These are phyloP conservation scores for Cryptococcus sp. DNA, from an alignment of 1,284 basidiomycete species.

Conservation along the genomic window DNA sequence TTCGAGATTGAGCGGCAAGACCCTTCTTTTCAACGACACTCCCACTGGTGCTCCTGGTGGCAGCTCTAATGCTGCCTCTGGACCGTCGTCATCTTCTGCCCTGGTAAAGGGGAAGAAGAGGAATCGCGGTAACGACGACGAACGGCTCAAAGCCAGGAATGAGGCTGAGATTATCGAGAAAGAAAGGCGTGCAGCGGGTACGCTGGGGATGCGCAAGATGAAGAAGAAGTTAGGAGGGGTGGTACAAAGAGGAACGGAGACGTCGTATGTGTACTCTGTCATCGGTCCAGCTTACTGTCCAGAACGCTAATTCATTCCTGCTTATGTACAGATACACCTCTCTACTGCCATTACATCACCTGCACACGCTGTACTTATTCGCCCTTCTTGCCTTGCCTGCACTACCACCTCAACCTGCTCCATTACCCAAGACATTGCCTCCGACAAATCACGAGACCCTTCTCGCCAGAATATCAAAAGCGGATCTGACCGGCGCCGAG, in stretches of 20 bases:
- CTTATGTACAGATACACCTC: constrained; percentile 36
- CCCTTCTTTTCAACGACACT: constrained; percentile 20
- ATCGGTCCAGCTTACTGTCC: background rate
- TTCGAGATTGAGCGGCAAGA: constrained; percentile 39
- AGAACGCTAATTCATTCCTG: background rate
- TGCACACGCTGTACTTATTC: constrained; percentile 44
- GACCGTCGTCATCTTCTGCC: constrained; percentile 8
- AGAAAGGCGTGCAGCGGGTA: constrained; percentile 11
- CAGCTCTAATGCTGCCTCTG: background rate
- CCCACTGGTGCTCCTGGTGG: constrained; percentile 2
- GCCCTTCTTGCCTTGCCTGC: constrained; percentile 32
- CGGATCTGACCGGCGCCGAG: constrained; percentile 54
- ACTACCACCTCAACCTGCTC: constrained; percentile 24
- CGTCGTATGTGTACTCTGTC: constrained; percentile 30
- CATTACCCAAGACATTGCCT: constrained; percentile 14
- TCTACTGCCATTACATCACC: constrained; percentile 45
- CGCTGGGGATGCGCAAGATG: constrained; percentile 24
- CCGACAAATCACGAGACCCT: constrained; percentile 35
- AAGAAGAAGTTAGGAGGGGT: constrained; percentile 23
- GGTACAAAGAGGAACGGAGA: constrained; percentile 16
- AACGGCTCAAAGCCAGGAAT: constrained; percentile 16
- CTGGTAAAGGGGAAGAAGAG: constrained; percentile 38
- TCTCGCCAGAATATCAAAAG: constrained; percentile 52
- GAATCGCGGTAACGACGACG: constrained; percentile 30
- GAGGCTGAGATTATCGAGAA: constrained; percentile 8